Base-by-base conservation (phyloP, 106 monocot species). In the Allium sativum region DNA sequence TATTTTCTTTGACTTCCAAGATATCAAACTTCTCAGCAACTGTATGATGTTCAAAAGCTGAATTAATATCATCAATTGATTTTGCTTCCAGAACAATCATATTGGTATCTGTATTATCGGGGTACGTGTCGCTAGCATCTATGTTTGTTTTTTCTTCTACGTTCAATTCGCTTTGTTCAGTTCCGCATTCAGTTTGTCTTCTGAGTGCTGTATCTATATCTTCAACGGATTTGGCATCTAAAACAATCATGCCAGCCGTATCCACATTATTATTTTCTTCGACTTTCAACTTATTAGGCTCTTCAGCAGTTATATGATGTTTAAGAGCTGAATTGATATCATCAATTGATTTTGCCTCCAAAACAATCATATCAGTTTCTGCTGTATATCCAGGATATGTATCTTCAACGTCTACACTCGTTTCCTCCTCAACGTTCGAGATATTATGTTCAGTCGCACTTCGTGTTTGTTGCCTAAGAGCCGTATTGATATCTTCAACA, bases 1-100 rank as follows among this genome's bases (percentile, higher is more conserved):
- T 42, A 17, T 48, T 14, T 21, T 12, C 52, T 45, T 67, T 67
- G 43, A 14, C 20, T 42, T 66, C 31, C 56, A 56, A 52, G 31
- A 48, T 21, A 40, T 20, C 52, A 51, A 59, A 1, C 41, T 69
- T 31, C 18, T 22, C 20, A 8, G 21, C 51, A 61, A 60, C 60
- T 45, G n/a, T 61, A 54, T 45, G 22, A 18, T 54, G 10, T 57
- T 69, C 52, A 20, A 59, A 57, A 54, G 63, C 55, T 45, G 48
- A 71, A 59, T 41, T 14, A 47, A 57, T 62, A 69, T 69, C 75
- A 57, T 69, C 75, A 42, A 57, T 3, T n/a, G 53, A 63, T 17
- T 68, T 75, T 4, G 67, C 75, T 64, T 71, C 78, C 56, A 65
- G 16, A 76, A 64, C 21, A 12, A 59, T 20, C 52, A 81, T 43